Evolutionary conservation across 2,329 filamentous ascomycete species (phyloP), one percentile per base, ranked within the genome.

Genomic region (Plenodomus lindquistii): DNA sequence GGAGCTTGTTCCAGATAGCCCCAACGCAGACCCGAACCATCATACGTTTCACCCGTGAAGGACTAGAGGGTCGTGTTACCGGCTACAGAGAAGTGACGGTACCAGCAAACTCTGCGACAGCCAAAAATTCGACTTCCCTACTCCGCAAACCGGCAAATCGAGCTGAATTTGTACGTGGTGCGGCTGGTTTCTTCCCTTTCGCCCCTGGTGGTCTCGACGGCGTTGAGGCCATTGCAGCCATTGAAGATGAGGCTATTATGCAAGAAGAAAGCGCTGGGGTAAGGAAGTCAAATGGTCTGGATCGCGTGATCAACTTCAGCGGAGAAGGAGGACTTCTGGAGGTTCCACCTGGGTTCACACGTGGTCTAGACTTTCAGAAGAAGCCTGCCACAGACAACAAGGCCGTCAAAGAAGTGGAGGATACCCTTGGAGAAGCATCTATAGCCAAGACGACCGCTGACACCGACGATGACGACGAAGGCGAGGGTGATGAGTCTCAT

Each of bases 41-140:
- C 59, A 96, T 91, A 21, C 86, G 94, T 22, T 99, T 99, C 71
- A 88, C 86, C 37, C 83, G 94, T 46, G 91, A 96, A 73, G 94
- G 94, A 5, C 81, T 97, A 13, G 91, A 97, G 73, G 94, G 94
- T 18, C 84, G 88, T 43, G 93, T 99, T 19, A 96, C 90, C 8
- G 92, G 92, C 42, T 97, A 99, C 73, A 88, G 87, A 67, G 94
- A 97, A 70, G 89, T 97, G 42, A 97, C 94, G 1, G 85, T 97
- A 8, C 91, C 93, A 4, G 90, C 90, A 27, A 89, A 86, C 63
- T 95, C 88, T 63, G 90, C 89, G 15, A 97, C 89, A 15, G 93
- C 91, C 40, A 99, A 97, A 75, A 96, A 96, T 67, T 97, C 91
- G 2, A 97, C 92, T 0, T 96, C 91, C 4, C 79, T 97, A 35